These are phyloP conservation scores for Pseudoturritis turrita DNA, from an alignment of 345 rosid species.

Conservation along the genomic window DNA sequence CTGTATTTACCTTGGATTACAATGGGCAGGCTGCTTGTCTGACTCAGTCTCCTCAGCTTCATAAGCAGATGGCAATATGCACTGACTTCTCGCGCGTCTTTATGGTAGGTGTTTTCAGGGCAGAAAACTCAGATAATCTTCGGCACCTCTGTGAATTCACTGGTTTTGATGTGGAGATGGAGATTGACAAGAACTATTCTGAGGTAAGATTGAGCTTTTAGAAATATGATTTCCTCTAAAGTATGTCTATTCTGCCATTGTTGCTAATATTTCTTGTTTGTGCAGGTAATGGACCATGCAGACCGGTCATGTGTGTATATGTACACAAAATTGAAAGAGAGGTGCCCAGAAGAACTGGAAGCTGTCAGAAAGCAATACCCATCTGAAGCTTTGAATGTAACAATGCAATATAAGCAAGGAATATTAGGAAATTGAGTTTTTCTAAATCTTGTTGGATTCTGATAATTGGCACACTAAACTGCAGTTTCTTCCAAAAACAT, in stretches of 20 bases:
- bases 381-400: slow-evolving; percentile 80
- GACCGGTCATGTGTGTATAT: slow-evolving; percentile 62
- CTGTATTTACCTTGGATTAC: slow-evolving; percentile 86
- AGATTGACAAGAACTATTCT: slow-evolving; percentile 64
- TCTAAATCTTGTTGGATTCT: neutral
- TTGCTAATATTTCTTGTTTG: neutral
- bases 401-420: neutral
- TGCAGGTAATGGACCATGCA: slow-evolving; percentile 81
- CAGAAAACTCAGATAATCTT: slow-evolving; percentile 89
- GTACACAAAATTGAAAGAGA: slow-evolving; percentile 61
- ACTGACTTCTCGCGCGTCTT: slow-evolving; percentile 74
- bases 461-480: neutral
- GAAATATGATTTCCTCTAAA: neutral
- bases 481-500: slow-evolving; percentile 71
- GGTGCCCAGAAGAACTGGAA: slow-evolving; percentile 63
- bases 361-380: slow-evolving; percentile 74
- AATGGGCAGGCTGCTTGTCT: slow-evolving; percentile 86
- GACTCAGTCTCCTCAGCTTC: slow-evolving; percentile 95
- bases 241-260: neutral
- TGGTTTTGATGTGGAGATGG: slow-evolving; percentile 92
- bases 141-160: slow-evolving; percentile 85
- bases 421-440: neutral
- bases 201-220: slow-evolving; percentile 47
- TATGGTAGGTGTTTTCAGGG: slow-evolving; percentile 86
- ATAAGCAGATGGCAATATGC: slow-evolving; percentile 86